Base-by-base conservation (phyloP, 768 basidiomycete species). In the Amylocystis lapponica region DNA sequence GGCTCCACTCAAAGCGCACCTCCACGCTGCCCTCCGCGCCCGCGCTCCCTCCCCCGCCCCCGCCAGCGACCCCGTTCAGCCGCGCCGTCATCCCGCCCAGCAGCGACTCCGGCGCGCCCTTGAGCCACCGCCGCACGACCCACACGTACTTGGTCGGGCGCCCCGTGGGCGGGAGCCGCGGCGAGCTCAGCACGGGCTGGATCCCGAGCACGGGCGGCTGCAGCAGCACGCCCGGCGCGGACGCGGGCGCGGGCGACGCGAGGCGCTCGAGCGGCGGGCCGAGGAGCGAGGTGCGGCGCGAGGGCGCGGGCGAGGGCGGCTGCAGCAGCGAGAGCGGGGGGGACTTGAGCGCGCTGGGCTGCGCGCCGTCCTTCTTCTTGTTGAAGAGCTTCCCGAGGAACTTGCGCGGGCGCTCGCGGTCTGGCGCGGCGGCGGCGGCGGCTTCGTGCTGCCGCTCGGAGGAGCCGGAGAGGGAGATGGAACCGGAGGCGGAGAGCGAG, bases 1-100 rank as follows among this genome's bases (percentile, higher is more conserved):
- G 66, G 54, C 74, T 75, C 89, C 89, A 92, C 63, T 90, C 87
- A 58, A 91, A 83, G 35, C 79, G 65, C 16, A 91, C 78, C 54
- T 90, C 86, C 1, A 87, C 74, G 20, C 48, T 38, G 1, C 66
- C 68, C 30, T 52, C 54, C 4, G 27, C 36, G 10, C 48, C 39
- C 14, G 41, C 40, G 1, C 39, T 9, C 6, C 32, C 36, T 4
- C 32, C 35, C 3, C 19, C 17, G 20, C 41, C 40, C 13, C 42
- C 44, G 17, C 43, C 44, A 31, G 55, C 52, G 27, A 56, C 53
- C 5, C 58, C 52, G 43, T 58, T 62, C 45, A 71, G 55, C 44
- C 62, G 65, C 23, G 66, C 70, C 36, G 70, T 65, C 47, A 76
- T 57, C 16, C 70, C 73, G 34, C 74, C 62, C 12, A 78, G 39